Conservation (phyloP, 208 protist species). For the Novymonas esmeraldas region DNA sequence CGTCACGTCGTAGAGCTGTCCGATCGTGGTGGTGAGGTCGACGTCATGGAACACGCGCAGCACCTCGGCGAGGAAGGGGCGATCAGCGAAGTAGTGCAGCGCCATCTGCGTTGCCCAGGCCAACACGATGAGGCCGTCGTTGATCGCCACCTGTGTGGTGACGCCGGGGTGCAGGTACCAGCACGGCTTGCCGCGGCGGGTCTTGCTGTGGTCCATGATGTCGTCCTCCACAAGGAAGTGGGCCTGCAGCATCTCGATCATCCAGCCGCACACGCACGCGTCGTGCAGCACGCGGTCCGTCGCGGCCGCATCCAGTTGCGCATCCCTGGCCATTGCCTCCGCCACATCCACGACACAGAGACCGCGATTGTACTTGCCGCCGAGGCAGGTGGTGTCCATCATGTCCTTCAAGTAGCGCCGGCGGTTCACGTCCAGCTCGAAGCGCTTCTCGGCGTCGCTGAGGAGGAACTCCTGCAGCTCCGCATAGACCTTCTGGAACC, state of each 20-base stretch:
- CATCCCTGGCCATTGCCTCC: slow-evolving; percentile 50
- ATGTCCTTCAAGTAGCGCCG: slow-evolving; percentile 77
- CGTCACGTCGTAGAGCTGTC: slow-evolving; percentile 96
- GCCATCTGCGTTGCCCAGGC: slow-evolving; percentile 92
- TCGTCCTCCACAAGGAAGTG: slow-evolving; percentile 98
- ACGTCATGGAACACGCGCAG: slow-evolving; percentile 93
- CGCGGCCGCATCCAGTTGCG: slow-evolving; percentile 55
- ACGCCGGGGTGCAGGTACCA: slow-evolving; percentile 95
- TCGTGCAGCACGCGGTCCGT: slow-evolving; percentile 73
- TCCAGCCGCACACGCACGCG: slow-evolving; percentile 94
- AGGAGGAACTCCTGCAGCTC: slow-evolving; percentile 79
- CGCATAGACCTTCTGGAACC: slow-evolving; percentile 78
- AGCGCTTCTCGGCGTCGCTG: slow-evolving; percentile 41
- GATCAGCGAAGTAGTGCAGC: slow-evolving; percentile 89
- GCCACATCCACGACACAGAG: slow-evolving; percentile 83
- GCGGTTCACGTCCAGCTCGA: slow-evolving; percentile 80
- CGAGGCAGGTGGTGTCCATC: slow-evolving; percentile 86
- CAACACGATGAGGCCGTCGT: slow-evolving; percentile 96
- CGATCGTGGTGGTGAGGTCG: slow-evolving; percentile 94
- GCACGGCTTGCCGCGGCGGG: slow-evolving; percentile 95
- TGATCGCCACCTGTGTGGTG: slow-evolving; percentile 93
- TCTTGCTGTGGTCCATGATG: slow-evolving; percentile 96
- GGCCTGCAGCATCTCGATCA: slow-evolving; percentile 95
- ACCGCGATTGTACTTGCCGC: slow-evolving; percentile 92
- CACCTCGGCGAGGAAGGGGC: slow-evolving; percentile 87